Base-by-base conservation (phyloP, 345 rosid species). In the Eucalyptus grandis region DNA sequence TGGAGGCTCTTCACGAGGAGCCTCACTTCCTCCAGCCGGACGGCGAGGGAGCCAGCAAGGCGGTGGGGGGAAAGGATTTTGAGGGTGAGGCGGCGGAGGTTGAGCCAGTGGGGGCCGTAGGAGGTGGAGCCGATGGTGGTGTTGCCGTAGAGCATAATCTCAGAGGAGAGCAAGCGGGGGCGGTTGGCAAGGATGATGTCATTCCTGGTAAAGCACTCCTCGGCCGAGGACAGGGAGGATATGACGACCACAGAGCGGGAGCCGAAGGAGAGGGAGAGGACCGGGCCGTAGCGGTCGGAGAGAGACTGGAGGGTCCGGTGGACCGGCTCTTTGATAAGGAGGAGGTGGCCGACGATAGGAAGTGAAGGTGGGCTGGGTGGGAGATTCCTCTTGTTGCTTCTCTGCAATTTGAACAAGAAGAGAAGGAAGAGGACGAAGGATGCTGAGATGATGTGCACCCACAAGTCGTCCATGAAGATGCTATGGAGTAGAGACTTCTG, bases 311-410 rank as follows among this genome's bases (percentile, higher is more conserved):
- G 90, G 15, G 94, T 88, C 26, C 87, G 85, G 91, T 91, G 87
- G 67, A 94, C 58, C 22, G 95, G 96, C 49, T 90, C 89, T 49
- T 90, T 92, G 30, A 93, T 89, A 31, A 92, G 94, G 92, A 93
- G 40, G 88, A 94, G 94, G 85, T 93, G 95, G 83, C 94, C 95
- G 4, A 94, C 86, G 22, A 92, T 86, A 44, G 95, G 96, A 12
- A 94, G 91, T 22, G 91, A 86, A 2, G 91, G 91, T 40, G 95
- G 95, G 51, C 89, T 90, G 43, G 95, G 95, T 44, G 94, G 95
- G 80, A 91, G 94, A 87, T 91, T 91, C 53, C 86, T 86, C 83
- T 88, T 90, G 46, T 62, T 87, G 90, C 50, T 86, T 89, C 56
- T 90, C 91, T 10, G 92, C 60, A 47, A 91, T 49, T 27, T 44